Evolutionary conservation across 192 early-diverging fungal species (phyloP), one percentile per base, ranked within the genome.

Genomic region (Allomyces arbusculus): DNA sequence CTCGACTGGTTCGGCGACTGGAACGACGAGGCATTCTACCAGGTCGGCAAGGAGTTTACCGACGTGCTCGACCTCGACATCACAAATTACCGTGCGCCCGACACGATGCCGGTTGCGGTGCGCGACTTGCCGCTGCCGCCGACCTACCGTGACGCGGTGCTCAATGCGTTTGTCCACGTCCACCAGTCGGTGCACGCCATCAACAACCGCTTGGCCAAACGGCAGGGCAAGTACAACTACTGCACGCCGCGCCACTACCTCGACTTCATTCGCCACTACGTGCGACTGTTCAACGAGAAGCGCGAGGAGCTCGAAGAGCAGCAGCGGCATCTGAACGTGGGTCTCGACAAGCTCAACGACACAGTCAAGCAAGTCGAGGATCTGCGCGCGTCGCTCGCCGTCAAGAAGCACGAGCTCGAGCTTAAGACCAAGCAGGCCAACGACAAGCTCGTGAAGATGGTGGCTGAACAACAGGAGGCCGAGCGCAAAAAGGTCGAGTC

Each of bases 1-100:
- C 76, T 99, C 25, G 92, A 99, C 78, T 98, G 97, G 95, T 95
- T 97, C 63, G 97, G 95, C 63, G 97, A 98, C 74, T 98, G 95
- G 95, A 86, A 91, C 0, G 88, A 93, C 71, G 91, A 95, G 72
- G 95, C 94, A 1, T 90, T 99, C 74, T 95, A 84, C 82, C 97
- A 98, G 78, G 97, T 99, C 26, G 95, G 92, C 33, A 84, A 85
- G 65, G 97, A 99, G 77, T 94, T 97, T 71, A 97, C 97, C 4
- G 77, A 84, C 58, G 79, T 83, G 9, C 74, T 98, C 25, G 95
- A 98, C 70, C 78, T 99, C 44, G 92, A 96, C 68, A 68, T 82
- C 11, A 77, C 79, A 1, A 74, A 66, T 20, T 95, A 88, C 70
- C 62, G 40, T 1, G 73, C 90, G 7, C 92, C 93, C 14, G 67